Percentiles rank a stretch among this genome's conserved stretches.
These are phyloP conservation scores for Letharia lupina DNA, from an alignment of 495 filamentous ascomycete species.

Conservation along the genomic window DNA sequence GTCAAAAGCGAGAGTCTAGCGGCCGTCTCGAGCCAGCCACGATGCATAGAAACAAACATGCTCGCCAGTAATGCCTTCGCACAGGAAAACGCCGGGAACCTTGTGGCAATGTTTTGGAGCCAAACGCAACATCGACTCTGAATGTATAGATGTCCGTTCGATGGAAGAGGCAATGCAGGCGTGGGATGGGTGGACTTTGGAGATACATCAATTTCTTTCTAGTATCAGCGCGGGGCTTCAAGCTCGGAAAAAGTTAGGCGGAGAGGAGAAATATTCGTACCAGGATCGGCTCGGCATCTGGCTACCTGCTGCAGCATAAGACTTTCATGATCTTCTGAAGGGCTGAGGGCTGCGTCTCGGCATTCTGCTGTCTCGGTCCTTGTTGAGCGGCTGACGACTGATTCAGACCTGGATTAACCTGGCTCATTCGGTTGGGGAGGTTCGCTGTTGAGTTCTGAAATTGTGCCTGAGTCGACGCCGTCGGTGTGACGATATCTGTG, in stretches of 20 bases:
- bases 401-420: conserved; percentile 47
- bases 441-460: conserved; percentile 86
- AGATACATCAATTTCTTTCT: not conserved
- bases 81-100: conserved; percentile 1
- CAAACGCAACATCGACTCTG: not conserved
- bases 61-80: not conserved
- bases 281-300: not conserved
- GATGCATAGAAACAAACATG: conserved; percentile 3
- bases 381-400: conserved; percentile 39
- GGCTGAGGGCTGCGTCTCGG: conserved; percentile 44
- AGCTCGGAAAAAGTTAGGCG: not conserved
- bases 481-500: conserved; percentile 61
- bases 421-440: conserved; percentile 58
- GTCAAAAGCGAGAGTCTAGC: conserved; percentile 12
- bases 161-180: not conserved
- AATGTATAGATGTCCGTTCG: not conserved
- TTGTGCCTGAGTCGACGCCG: conserved; percentile 78
- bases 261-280: not conserved
- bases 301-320: conserved; percentile 66
- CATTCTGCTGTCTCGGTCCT: conserved; percentile 31
- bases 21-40: not conserved
- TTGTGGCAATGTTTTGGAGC: not conserved
- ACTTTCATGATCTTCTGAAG: conserved; percentile 69
- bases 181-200: not conserved
- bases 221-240: not conserved